Conservation (phyloP, 2,329 filamentous ascomycete genomes). For the Coniella vitis region DNA sequence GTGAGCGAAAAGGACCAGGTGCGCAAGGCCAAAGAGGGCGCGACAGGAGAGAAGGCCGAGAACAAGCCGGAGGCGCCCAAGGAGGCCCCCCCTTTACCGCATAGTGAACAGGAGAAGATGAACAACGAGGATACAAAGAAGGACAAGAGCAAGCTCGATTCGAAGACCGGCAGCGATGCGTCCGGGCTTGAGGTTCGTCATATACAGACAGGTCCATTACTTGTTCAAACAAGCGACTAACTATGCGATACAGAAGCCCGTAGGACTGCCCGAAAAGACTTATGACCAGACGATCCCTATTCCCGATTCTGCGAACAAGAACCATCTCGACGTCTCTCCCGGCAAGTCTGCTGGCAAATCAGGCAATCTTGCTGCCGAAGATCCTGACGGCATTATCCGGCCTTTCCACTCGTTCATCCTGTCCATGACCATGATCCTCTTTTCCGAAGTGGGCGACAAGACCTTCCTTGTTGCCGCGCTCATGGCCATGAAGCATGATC, state of each 20-base stretch:
- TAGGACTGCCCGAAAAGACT: conserved; percentile 70
- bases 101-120: conserved; percentile 71
- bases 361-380: conserved; percentile 32
- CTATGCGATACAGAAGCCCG: conserved; percentile 57
- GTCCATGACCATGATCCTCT: conserved; percentile 93
- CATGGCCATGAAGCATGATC: conserved; percentile 98
- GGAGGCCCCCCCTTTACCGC: conserved; percentile 73
- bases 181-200: conserved; percentile 51
- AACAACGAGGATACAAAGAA: conserved; percentile 33
- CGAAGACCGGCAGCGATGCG: conserved; percentile 31
- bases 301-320: conserved; percentile 58
- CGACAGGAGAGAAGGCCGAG: conserved; percentile 57
- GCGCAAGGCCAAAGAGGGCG: conserved; percentile 59
- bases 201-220: neutral
- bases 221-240: conserved; percentile 1
- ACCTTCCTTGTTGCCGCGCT: conserved; percentile 94
- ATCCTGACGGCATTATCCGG: conserved; percentile 58
- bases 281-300: conserved; percentile 67
- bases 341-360: conserved; percentile 21
- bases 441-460: conserved; percentile 97
- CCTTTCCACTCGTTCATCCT: conserved; percentile 84
- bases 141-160: conserved; percentile 33
- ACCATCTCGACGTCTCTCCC: conserved; percentile 48
- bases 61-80: conserved; percentile 81
- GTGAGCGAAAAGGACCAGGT: conserved; percentile 82